Evolutionary conservation across 441 rosid genomes (phyloP).

Genomic region (Viola pubescens): DNA sequence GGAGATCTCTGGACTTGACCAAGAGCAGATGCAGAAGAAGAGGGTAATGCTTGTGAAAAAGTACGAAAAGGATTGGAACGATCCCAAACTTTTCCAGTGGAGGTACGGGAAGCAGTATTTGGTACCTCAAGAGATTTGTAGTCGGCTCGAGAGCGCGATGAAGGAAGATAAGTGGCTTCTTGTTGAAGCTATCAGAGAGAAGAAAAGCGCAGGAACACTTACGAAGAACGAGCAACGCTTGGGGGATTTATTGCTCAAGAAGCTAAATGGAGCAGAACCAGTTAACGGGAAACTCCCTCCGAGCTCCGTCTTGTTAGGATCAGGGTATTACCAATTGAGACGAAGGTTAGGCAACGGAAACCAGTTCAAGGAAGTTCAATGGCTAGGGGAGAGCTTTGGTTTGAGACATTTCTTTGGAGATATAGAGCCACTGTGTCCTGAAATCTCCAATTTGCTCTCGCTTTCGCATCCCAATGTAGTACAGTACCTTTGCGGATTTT

Average conservation of each 20-base stretch:
- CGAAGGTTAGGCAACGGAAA: slow-evolving; percentile 57
- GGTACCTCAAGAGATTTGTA: slow-evolving; percentile 42
- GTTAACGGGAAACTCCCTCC: slow-evolving; percentile 54
- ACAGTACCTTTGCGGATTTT: slow-evolving; percentile 65
- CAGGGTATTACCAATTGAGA: slow-evolving; percentile 73
- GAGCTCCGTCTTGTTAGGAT: slow-evolving; percentile 52
- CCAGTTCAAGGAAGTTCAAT: slow-evolving; percentile 76
- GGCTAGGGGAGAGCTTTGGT: slow-evolving; percentile 77
- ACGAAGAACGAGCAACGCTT: slow-evolving; percentile 56
- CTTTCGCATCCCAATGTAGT: slow-evolving; percentile 81
- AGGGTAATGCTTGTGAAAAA: slow-evolving; percentile 53
- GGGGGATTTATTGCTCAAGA: slow-evolving; percentile 54
- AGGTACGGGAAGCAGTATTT: slow-evolving; percentile 78
- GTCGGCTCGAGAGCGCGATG: slow-evolving; percentile 50
- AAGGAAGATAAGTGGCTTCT: slow-evolving; percentile 82
- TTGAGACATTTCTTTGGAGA: slow-evolving; percentile 60
- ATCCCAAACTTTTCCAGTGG: slow-evolving; percentile 72
- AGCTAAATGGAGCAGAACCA: slow-evolving; percentile 38
- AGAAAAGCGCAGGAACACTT: slow-evolving; percentile 32
- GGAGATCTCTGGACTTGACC: slow-evolving; percentile 76
- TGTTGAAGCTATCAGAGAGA: slow-evolving; percentile 49
- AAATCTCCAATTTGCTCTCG: slow-evolving; percentile 50
- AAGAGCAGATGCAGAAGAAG: slow-evolving; percentile 68
- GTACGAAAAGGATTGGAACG: slow-evolving; percentile 75
- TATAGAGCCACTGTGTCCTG: slow-evolving; percentile 39